These are phyloP conservation scores for Aspergillus funiculosus DNA, from an alignment of 495 filamentous ascomycete genomes.

Conservation along the genomic window DNA sequence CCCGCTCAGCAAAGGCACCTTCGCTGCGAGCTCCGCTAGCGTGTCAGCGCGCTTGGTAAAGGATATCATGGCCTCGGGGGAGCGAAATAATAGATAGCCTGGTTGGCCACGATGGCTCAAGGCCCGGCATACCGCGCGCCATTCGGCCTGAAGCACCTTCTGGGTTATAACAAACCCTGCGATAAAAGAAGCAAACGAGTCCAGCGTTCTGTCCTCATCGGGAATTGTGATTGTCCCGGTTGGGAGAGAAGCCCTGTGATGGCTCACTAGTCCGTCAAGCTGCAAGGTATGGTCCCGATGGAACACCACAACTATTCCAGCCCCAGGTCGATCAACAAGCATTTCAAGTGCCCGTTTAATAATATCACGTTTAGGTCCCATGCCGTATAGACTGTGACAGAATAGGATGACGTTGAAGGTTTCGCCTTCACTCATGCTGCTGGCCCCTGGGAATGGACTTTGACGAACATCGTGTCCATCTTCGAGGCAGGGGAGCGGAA, in stretches of 20 bases:
- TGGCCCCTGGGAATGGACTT: conserved; percentile 36
- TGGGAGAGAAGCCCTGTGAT: conserved; percentile 48
- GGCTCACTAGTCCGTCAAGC: conserved; percentile 46
- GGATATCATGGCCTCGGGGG: conserved; percentile 47
- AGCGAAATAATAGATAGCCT: conserved; percentile 46
- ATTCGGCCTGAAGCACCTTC: conserved; percentile 35
- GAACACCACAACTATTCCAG: conserved; percentile 49
- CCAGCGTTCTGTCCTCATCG: conserved; percentile 46
- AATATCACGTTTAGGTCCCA: conserved; percentile 45
- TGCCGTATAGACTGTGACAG: conserved; percentile 61
- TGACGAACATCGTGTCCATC: conserved; percentile 38
- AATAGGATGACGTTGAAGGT: conserved; percentile 56
- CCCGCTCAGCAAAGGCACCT: conserved; percentile 40
- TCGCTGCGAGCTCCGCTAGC: conserved; percentile 43
- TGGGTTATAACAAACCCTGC: conserved; percentile 41
- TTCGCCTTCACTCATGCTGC: conserved; percentile 27
- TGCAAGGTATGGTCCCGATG: conserved; percentile 45
- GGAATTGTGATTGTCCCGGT: conserved; percentile 42
- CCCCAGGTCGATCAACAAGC: conserved; percentile 43
- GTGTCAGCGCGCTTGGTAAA: conserved; percentile 47
- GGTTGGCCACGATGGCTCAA: conserved; percentile 41
- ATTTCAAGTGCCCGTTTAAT: conserved; percentile 47
- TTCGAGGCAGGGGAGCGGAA: conserved; percentile 47
- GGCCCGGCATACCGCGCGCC: conserved; percentile 48
- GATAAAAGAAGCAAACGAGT: conserved; percentile 50